A percentile compares a stretch with the other conserved stretches of the same genome.
Evolutionary conservation across 164 flowering plant genomes (phyloP).

Genomic region (Stephania japonica): DNA sequence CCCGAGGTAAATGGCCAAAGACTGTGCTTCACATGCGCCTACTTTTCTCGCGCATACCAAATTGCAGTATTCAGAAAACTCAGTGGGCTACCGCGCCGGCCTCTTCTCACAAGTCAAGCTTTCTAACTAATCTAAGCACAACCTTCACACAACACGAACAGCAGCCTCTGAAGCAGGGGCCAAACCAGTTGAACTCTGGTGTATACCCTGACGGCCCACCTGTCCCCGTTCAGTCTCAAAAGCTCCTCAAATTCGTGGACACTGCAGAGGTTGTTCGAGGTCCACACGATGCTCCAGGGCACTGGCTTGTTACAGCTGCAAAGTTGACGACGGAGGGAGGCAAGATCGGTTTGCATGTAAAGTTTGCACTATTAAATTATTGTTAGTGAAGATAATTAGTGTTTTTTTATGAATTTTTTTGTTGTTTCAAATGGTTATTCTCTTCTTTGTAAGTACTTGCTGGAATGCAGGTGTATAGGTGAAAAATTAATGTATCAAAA

Average conservation of each 20-base stretch:
- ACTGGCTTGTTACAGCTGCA: conserved; percentile 79
- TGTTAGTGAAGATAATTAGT: neutral
- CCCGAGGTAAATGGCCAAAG: conserved; percentile 69
- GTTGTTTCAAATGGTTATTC: neutral
- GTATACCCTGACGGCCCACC: conserved; percentile 84
- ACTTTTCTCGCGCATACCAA: conserved; percentile 56
- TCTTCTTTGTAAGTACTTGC: conserved; percentile 1
- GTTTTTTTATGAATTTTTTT: neutral
- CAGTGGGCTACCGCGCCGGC: conserved; percentile 68
- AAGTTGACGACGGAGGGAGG: conserved; percentile 57
- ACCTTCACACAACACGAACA: conserved; percentile 44
- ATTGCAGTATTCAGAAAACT: conserved; percentile 51
- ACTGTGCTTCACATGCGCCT: conserved; percentile 72
- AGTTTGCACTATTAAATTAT: conserved; percentile 68
- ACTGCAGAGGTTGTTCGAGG: conserved; percentile 59
- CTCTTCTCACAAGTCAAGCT: conserved; percentile 50
- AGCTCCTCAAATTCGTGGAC: conserved; percentile 59
- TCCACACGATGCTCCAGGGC: conserved; percentile 73
- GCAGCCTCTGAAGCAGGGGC: conserved; percentile 38
- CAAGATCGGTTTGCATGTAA: conserved; percentile 67
- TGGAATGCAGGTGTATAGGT: neutral
- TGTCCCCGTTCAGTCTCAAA: conserved; percentile 37
- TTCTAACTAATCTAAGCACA: conserved; percentile 53
- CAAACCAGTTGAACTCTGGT: conserved; percentile 57
- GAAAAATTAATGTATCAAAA: neutral